Evolutionary conservation across 768 basidiomycete species (phyloP), one percentile per base, ranked within the genome.

Genomic region (Pisolithus albus): DNA sequence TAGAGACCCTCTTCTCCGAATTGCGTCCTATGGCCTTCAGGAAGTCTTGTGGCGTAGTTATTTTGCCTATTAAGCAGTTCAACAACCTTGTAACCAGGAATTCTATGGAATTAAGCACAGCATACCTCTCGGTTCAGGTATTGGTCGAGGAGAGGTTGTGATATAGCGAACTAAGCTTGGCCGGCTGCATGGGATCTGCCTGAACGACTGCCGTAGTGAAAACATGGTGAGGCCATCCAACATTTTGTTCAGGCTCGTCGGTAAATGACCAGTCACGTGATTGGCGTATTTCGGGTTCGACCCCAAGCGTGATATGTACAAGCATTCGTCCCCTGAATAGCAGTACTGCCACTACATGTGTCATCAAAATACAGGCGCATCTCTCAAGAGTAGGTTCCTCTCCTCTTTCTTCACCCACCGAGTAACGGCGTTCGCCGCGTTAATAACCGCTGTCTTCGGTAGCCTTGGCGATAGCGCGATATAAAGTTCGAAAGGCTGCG

Each of bases 321-420:
- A 10, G 21, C 21, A 41, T 21, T 21, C n/a, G 11, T 41, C n/a
- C 18, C 7, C 18, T 18, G 19, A 41, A 8, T 11, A 41, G n/a
- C 7, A n/a, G 40, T 23, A 10, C 23, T 15, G 13, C 7, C 28
- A 23, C 21, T 23, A 23, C 21, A 23, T 23, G 16, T 24, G 30
- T 26, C 15, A 9, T 63, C 56, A 92, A 65, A 97, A 95, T 32
- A 92, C 87, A 3, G 94, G 93, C 23, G 94, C 92, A 66, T 94
- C 87, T 51, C 79, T 77, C 56, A 99, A 69, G 65, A 97, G 97
- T 53, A 99, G 61, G 59, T 72, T 76, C 5, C 70, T 70, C 66
- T 96, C 95, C 61, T 96, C 90, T 58, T 83, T 86, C 75, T 88
- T 86, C 5, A 96, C 84, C 95, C 95, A 99, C 15, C 84, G 75